Evolutionary conservation across 2,329 filamentous ascomycete species (phyloP).

Genomic region (Dothiorella sarmentorum): DNA sequence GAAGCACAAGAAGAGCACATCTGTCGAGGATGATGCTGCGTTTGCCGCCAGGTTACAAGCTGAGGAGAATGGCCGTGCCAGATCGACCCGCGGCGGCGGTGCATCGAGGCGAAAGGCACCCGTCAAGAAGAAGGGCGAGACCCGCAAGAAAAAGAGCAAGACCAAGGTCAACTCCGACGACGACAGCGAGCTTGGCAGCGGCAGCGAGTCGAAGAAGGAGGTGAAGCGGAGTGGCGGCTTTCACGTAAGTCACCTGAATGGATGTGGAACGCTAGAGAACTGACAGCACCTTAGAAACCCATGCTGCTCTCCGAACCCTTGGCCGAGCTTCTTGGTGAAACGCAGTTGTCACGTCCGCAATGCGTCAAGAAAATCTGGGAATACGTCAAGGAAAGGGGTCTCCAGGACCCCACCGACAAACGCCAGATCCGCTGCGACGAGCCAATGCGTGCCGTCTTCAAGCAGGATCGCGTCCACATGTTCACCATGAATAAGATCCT

Average conservation of each 20-base stretch:
- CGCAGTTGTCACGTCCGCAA: slow-evolving; percentile 84
- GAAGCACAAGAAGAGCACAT: slow-evolving; percentile 64
- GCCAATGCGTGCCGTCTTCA: slow-evolving; percentile 87
- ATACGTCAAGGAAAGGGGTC: slow-evolving; percentile 81
- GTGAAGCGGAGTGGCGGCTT: slow-evolving; percentile 82
- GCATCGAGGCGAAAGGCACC: slow-evolving; percentile 52
- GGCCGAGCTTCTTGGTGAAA: slow-evolving; percentile 66
- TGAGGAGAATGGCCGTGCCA: slow-evolving; percentile 75
- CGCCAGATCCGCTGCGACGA: slow-evolving; percentile 93
- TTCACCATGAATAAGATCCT: slow-evolving; percentile 99
- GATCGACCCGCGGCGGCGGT: slow-evolving; percentile 72
- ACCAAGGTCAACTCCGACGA: slow-evolving; percentile 75
- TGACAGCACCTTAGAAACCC: slow-evolving; percentile 53
- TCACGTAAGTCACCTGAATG: slow-evolving; percentile 56
- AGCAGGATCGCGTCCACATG: slow-evolving; percentile 89
- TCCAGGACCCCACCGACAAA: slow-evolving; percentile 89
- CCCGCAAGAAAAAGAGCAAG: slow-evolving; percentile 67
- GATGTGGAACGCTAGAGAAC: too few relatives aligned
- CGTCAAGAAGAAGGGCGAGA: slow-evolving; percentile 59
- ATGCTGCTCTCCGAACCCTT: slow-evolving; percentile 71
- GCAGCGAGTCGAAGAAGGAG: slow-evolving; percentile 58
- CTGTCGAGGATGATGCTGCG: slow-evolving; percentile 77
- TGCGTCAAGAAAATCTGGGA: slow-evolving; percentile 96
- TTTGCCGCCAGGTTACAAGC: slow-evolving; percentile 86
- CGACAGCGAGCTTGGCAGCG: slow-evolving; percentile 65